Evolutionary conservation across 495 filamentous ascomycete species (phyloP), one percentile per base, ranked within the genome.

Genomic region (Physcia stellaris): DNA sequence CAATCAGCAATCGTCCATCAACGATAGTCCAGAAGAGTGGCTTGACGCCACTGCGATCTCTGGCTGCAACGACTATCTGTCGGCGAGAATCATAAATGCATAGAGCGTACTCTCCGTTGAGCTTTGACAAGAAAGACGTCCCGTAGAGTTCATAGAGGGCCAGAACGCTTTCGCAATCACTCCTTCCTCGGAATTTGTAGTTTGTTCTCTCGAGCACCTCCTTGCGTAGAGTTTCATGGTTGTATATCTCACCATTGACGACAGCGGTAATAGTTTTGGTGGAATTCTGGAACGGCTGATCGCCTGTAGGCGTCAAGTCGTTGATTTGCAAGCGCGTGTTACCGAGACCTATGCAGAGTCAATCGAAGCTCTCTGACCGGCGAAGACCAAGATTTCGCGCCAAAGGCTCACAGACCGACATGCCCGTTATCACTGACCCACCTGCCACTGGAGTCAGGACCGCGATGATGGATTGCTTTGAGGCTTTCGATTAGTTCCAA

Each of bases 191-290:
- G 48, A 71, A 73, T 0, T 43, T n/a, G 46, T 66, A 68, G 18
- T 38, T 34, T 20, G 34, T 21, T 2, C 56, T 39, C 5, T 38
- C n/a, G 17, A 44, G 42, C 15, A 65, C 48, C 17, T 57, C 37
- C 1, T 27, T 37, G 6, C 61, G 60, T 10, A 68, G 49, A n/a
- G 45, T 34, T 18, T 69, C 61, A 35, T 64, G 42, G 45, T 66
- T 62, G 49, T 73, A 75, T 27, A 75, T 55, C 48, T 73, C 70
- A 39, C 70, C 70, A 38, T 72, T 73, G 36, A 72, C 61, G 29
- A 73, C 60, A 4, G 64, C 68, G 48, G 70, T 63, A 21, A 72
- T 55, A 0, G 28, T 43, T 26, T 50, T 39, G 33, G 55, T 49
- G 16, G 12, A 29, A 46, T 54, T 50, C 31, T 66, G 57, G 36